Conservation (phyloP, 768 basidiomycete species). For the Austroboletus eburneus region DNA sequence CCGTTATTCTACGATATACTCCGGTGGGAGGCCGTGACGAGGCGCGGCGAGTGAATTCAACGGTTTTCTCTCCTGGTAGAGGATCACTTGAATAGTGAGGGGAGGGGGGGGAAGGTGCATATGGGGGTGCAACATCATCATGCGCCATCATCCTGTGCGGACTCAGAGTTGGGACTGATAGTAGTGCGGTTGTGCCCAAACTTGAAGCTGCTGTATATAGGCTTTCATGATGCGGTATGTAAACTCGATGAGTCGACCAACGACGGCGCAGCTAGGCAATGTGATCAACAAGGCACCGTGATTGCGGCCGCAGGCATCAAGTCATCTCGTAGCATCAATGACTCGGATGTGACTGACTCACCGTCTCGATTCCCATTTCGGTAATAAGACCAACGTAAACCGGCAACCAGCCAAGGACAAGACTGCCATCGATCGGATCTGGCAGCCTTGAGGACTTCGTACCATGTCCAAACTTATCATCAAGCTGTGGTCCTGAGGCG, state of each 20-base stretch:
- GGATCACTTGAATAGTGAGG: constrained; percentile 55
- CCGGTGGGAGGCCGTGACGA: constrained; percentile 8
- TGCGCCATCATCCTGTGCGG: constrained; percentile 4
- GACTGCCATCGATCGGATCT: too few species aligned
- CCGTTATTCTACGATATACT: constrained; percentile 30
- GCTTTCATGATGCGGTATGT: not conserved
- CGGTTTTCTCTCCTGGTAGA: constrained; percentile 44
- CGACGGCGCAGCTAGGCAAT: not conserved
- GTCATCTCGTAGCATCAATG: not conserved
- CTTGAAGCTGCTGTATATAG: constrained; percentile 3
- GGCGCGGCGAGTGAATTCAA: constrained; percentile 39
- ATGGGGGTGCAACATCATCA: constrained; percentile 38
- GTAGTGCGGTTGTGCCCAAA: too few species aligned
- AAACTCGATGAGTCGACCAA: not conserved
- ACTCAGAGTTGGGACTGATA: not conserved
- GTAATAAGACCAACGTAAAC: not conserved
- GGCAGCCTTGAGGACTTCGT: too few species aligned
- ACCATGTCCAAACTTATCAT: too few species aligned
- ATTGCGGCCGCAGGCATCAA: not conserved
- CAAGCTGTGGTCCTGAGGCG: too few species aligned
- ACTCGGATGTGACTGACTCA: not conserved
- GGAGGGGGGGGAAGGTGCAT: constrained; percentile 48
- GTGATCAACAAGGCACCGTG: not conserved
- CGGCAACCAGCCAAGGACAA: not conserved
- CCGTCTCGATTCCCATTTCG: not conserved